These are phyloP conservation scores for Diddensiella santjacobensis DNA, from an alignment of 805 yeast species.

Conservation along the genomic window DNA sequence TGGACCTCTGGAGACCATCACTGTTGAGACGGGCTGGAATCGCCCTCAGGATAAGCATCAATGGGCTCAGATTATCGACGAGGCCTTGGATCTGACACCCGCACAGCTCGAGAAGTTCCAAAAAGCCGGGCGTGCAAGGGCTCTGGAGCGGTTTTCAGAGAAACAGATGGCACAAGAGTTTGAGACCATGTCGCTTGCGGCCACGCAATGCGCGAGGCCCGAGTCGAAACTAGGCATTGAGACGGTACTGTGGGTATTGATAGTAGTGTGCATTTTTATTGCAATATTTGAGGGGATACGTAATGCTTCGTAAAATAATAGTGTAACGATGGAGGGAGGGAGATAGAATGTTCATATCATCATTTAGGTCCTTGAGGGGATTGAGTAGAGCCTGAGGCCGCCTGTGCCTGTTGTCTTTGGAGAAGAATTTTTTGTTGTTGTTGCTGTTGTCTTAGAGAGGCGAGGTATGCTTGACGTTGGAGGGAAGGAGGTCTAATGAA, in stretches of 20 bases:
- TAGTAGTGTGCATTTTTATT: neutral
- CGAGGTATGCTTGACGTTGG: constrained; percentile 27
- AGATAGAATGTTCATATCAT: too few relatives aligned
- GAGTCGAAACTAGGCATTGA: neutral
- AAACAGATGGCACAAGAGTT: constrained; percentile 31
- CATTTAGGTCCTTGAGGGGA: neutral
- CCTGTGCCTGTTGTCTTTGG: constrained; percentile 16
- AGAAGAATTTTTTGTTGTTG: constrained; percentile 15
- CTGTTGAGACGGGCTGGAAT: constrained; percentile 40
- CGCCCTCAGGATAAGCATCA: constrained; percentile 30
- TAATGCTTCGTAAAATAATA: neutral
- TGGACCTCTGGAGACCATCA: constrained; percentile 85
- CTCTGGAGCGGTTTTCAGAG: constrained; percentile 31
- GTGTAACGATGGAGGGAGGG: too few relatives aligned
- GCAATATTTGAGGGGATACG: neutral
- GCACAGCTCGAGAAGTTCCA: constrained; percentile 30
- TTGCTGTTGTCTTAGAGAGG: constrained; percentile 13
- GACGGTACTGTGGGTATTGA: neutral
- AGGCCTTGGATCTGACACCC: constrained; percentile 23
- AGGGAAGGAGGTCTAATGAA: constrained; percentile 34
- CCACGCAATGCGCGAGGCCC: constrained; percentile 1
- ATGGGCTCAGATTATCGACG: constrained; percentile 36
- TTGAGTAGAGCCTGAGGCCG: constrained; percentile 15
- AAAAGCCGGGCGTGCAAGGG: constrained; percentile 31
- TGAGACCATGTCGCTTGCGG: constrained; percentile 18